These are phyloP conservation scores for Selenicereus undatus DNA, from an alignment of 148 eudicot species.

Conservation along the genomic window DNA sequence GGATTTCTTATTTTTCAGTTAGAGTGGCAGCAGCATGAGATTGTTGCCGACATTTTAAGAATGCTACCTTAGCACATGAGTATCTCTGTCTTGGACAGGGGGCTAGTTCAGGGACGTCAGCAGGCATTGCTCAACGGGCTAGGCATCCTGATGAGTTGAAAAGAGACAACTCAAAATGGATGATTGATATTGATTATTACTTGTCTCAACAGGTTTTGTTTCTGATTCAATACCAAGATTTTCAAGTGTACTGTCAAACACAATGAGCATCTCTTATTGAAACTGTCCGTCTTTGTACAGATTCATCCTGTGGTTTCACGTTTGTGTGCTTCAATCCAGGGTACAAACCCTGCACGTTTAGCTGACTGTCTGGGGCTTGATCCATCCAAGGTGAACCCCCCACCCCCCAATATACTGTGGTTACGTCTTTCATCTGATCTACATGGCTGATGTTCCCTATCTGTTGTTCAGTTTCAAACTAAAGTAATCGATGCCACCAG, in stretches of 20 bases:
- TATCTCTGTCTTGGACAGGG: constrained; percentile 44
- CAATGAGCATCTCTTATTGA: constrained; percentile 14
- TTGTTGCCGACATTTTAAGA: background rate
- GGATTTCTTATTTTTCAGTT: constrained; percentile 10
- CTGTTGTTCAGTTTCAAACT: constrained; percentile 65
- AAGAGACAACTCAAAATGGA: constrained; percentile 70
- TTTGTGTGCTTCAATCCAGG: constrained; percentile 94
- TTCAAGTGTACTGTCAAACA: background rate
- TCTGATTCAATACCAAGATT: constrained; percentile 10
- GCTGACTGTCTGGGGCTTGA: constrained; percentile 98
- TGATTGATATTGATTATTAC: constrained; percentile 92
- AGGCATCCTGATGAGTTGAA: constrained; percentile 97
- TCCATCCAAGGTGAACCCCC: constrained; percentile 65
- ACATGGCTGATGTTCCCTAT: constrained; percentile 23
- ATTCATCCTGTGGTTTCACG: constrained; percentile 98
- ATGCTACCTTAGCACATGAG: background rate
- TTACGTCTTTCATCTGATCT: constrained; percentile 14
- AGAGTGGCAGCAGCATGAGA: background rate
- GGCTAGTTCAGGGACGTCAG: constrained; percentile 44
- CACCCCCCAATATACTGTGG: background rate
- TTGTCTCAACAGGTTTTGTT: constrained; percentile 81
- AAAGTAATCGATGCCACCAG: constrained; percentile 48
- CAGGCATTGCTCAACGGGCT: constrained; percentile 95
- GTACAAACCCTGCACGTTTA: constrained; percentile 92
- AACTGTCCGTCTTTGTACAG: constrained; percentile 39